Base-by-base conservation (phyloP, 2,329 filamentous ascomycete genomes). In the Colletotrichum gigasporum region DNA sequence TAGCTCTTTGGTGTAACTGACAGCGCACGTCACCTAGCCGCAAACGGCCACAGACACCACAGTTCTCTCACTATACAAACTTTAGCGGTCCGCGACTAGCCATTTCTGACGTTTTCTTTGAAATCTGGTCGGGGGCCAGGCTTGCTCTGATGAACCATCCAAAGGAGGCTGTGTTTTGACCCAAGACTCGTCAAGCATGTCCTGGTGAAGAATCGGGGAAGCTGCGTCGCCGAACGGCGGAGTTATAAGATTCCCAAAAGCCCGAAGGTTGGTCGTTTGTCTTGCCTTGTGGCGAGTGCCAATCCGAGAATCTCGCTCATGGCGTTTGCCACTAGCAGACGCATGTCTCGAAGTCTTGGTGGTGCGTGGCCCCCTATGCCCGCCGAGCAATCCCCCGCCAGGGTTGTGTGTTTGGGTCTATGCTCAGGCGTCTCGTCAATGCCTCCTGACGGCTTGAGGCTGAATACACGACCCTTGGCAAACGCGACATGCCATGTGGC, bases 11-110 rank as follows among this genome's bases (percentile, higher is more conserved):
- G 42, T 34, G 26, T 32, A 37, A 22, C 12, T 30, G 16, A 20
- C n/a, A 14, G 11, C 12, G n/a, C 16, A 37, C 62, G 42, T 47
- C 47, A 65, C 3, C 18, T 41, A 44, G 37, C 56, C 42, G 62
- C 56, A 65, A 62, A 55, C 57, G 57, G 62, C 35, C 10, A 22
- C 10, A 24, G 34, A 37, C 16, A 37, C 26, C 35, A 24, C 10
- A 11, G n/a, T 39, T 24, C 41, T 16, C 28, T 41, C 55, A 18
- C 51, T 50, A 22, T 18, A 20, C 14, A 42, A 30, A 30, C 10
- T 34, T 20, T 32, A 28, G 48, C 22, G 14, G 34, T n/a, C 48
- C 32, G 34, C 47, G 14, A 24, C 16, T 39, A 18, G 30, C n/a
- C 16, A 39, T 26, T 32, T 47, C 39, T 54, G 22, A 61, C 44